Evolutionary conservation across 106 monocot genomes (phyloP).

Genomic region (Dendrobium huoshanense): DNA sequence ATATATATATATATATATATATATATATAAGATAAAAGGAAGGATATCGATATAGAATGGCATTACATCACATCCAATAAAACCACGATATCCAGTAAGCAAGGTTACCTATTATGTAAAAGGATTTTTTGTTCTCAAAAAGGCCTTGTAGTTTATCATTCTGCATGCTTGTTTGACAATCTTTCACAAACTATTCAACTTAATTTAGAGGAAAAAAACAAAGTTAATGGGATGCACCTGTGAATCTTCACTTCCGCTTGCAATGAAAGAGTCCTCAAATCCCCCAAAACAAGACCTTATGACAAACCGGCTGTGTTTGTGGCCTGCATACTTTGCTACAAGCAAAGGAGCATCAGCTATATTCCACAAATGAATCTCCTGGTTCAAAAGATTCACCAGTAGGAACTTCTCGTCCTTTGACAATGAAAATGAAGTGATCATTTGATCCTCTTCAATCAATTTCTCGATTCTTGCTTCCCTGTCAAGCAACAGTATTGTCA

Average conservation of each 20-base stretch:
- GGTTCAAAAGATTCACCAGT: conserved; percentile 52
- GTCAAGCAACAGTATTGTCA: conserved; percentile 41
- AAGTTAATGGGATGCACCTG: conserved; percentile 33
- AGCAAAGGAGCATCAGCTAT: conserved; percentile 31
- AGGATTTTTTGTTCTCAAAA: too few relatives aligned
- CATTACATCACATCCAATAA: too few relatives aligned
- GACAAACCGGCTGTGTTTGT: conserved; percentile 50
- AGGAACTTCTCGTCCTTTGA: conserved; percentile 62
- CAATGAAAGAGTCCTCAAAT: conserved; percentile 55
- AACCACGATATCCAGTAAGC: too few relatives aligned
- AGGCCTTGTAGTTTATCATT: too few relatives aligned
- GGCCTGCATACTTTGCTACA: conserved; percentile 49
- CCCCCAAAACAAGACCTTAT: conserved; percentile 89
- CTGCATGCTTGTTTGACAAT: not conserved
- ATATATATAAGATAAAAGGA: too few relatives aligned
- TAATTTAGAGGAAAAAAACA: not conserved
- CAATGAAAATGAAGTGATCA: conserved; percentile 65
- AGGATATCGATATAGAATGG: too few relatives aligned
- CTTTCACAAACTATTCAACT: not conserved
- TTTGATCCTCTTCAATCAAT: conserved; percentile 54
- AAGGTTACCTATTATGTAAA: too few relatives aligned
- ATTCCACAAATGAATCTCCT: conserved; percentile 82
- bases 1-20: too few relatives aligned
- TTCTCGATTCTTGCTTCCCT: conserved; percentile 33
- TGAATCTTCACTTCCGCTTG: conserved; percentile 91